phyloP scores from a whole-genome alignment of 139 green algal genomes.

The Asterochloris sp. region DNA sequence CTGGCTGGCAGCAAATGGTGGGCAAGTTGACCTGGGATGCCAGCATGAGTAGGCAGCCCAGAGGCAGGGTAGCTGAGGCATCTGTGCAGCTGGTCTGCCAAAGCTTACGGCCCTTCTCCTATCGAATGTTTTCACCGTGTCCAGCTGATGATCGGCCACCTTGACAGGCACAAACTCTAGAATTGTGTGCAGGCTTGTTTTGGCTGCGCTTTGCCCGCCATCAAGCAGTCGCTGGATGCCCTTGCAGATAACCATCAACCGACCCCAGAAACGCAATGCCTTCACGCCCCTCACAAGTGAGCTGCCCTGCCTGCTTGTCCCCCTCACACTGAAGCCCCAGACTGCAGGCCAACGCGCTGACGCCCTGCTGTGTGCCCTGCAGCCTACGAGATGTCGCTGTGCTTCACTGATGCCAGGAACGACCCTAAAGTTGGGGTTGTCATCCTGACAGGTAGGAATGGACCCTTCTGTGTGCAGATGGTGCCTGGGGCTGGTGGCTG shows the following conservation, averaged over 20 bases:
- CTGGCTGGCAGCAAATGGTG: background rate
- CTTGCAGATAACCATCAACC: conserved; percentile 94
- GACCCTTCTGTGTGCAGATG: background rate
- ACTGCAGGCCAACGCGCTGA: background rate
- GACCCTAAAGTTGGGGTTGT: conserved; percentile 88
- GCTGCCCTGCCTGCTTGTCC: background rate
- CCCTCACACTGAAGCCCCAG: no score
- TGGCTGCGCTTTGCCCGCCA: background rate
- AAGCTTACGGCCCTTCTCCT: no score
- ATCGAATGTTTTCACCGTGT: background rate
- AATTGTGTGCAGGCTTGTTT: no score
- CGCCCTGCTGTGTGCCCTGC: conserved; percentile 1
- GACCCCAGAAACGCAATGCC: conserved; percentile 90
- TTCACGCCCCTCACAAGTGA: conserved; percentile 89
- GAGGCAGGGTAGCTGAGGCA: background rate
- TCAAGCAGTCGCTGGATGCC: background rate
- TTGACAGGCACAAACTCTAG: background rate
- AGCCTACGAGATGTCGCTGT: conserved; percentile 85
- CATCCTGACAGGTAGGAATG: conserved; percentile 80
- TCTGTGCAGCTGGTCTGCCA: background rate
- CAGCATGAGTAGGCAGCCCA: no score
- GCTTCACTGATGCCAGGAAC: conserved; percentile 86
- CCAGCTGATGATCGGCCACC: background rate
- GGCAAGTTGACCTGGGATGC: no score
- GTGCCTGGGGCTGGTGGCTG: background rate